A percentile compares a stretch with the other conserved stretches of the same genome.
Evolutionary conservation across 1,139 yeast species (phyloP).

Genomic region (Protomyces inouyei): DNA sequence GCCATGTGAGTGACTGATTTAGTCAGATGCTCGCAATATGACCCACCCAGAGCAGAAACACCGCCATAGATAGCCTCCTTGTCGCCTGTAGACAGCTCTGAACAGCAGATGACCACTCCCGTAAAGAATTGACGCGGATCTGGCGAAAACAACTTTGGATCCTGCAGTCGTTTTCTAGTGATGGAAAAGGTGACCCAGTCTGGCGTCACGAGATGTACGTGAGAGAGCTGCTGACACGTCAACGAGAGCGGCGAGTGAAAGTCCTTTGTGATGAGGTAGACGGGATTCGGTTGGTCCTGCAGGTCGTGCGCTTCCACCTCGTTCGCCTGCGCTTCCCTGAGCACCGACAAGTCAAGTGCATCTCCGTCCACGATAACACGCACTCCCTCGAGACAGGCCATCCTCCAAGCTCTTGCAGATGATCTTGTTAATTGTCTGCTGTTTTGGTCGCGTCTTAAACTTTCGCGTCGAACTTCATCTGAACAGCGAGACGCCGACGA

Average conservation of each 20-base stretch:
- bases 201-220: conserved; percentile 1
- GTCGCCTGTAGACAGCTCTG: conserved; percentile 57
- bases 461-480: neutral
- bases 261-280: conserved; percentile 16
- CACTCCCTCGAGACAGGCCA: neutral
- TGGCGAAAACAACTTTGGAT: conserved; percentile 46
- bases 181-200: conserved; percentile 5
- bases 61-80: conserved; percentile 63
- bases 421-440: neutral
- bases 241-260: conserved; percentile 19
- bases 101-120: conserved; percentile 57
- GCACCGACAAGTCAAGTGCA: neutral
- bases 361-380: conserved; percentile 5
- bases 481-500: neutral
- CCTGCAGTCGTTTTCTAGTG: conserved; percentile 8
- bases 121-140: conserved; percentile 63
- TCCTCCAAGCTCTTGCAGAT: neutral
- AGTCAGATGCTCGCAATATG: conserved; percentile 58
- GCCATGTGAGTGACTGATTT: conserved; percentile 73
- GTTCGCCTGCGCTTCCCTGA: neutral
- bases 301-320: neutral
- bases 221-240: conserved; percentile 3
- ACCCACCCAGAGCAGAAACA: conserved; percentile 71
- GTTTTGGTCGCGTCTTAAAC: neutral
- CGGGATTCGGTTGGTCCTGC: neutral